phyloP scores from a whole-genome alignment of 1,284 basidiomycete genomes.

The Erythrobasidium hasegawianum region DNA sequence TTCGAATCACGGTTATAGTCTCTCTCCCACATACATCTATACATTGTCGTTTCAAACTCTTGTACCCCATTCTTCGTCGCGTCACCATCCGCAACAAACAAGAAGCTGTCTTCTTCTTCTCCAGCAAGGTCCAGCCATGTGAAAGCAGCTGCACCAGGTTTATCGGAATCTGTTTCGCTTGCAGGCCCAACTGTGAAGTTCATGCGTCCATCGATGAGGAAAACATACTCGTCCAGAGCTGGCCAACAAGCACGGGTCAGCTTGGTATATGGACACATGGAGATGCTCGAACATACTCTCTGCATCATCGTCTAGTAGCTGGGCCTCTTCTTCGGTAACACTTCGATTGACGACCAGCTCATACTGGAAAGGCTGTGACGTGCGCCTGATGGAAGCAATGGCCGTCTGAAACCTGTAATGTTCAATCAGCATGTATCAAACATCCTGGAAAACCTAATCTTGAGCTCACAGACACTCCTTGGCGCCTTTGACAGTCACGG shows the following conservation, averaged over 20 bases:
- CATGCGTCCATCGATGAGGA: conserved; percentile 31
- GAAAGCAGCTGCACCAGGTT: conserved; percentile 51
- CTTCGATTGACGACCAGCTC: conserved; percentile 94
- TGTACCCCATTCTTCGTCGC: conserved; percentile 44
- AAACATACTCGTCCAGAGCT: conserved; percentile 33
- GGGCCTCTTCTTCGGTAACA: conserved; percentile 92
- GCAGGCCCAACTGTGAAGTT: conserved; percentile 16
- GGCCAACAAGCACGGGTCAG: not conserved
- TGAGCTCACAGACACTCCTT: conserved; percentile 89
- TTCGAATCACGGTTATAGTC: conserved; percentile 39
- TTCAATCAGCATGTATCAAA: not conserved
- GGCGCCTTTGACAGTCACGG: conserved; percentile 82
- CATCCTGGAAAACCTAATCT: not conserved
- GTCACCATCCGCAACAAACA: conserved; percentile 38
- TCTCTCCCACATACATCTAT: conserved; percentile 46
- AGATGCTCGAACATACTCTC: conserved; percentile 65
- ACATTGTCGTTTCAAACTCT: conserved; percentile 49
- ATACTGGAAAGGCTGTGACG: conserved; percentile 78
- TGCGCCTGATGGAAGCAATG: conserved; percentile 84
- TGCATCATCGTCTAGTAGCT: conserved; percentile 87
- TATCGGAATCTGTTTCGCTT: conserved; percentile 30
- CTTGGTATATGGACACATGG: not conserved
- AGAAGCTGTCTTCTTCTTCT: conserved; percentile 59
- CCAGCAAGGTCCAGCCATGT: conserved; percentile 76
- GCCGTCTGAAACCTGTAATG: conserved; percentile 83